Percentiles rank a stretch among this genome's conserved stretches.
These are phyloP conservation scores for Themeda triandra DNA, from an alignment of 176 grass and related monocot genomes.

Conservation along the genomic window DNA sequence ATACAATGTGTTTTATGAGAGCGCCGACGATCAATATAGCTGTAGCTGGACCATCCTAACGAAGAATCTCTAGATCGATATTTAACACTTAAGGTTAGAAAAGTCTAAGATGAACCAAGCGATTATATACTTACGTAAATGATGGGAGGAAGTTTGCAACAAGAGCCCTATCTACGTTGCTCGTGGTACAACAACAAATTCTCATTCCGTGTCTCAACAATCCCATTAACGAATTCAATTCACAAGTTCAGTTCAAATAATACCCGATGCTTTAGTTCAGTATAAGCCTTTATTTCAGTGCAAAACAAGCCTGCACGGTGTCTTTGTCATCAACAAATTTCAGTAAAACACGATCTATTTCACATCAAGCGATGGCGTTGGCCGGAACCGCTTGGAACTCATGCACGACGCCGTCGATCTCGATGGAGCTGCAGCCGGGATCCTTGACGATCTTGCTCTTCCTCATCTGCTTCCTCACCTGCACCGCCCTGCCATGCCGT, in stretches of 20 bases:
- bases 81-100: too few relatives aligned
- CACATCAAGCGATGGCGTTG: background rate
- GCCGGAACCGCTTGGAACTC: conserved; percentile 52
- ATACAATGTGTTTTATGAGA: too few relatives aligned
- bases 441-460: conserved; percentile 43
- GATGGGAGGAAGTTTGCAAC: too few relatives aligned
- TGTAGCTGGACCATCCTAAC: too few relatives aligned
- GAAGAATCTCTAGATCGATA: too few relatives aligned
- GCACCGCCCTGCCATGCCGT: conserved; percentile 7
- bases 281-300: background rate
- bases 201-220: background rate
- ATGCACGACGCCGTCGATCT: conserved; percentile 71
- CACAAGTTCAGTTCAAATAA: background rate
- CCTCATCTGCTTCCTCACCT: conserved; percentile 59
- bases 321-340: background rate
- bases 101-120: too few relatives aligned
- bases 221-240: background rate
- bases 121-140: too few relatives aligned
- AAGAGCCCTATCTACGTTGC: background rate
- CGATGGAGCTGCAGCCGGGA: conserved; percentile 66
- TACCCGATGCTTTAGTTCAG: background rate
- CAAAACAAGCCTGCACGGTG: background rate
- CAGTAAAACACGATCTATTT: background rate
- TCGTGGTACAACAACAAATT: background rate
- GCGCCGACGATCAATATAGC: too few relatives aligned